Evolutionary conservation across 768 basidiomycete genomes (phyloP).

Genomic region (Amanita phalloides): DNA sequence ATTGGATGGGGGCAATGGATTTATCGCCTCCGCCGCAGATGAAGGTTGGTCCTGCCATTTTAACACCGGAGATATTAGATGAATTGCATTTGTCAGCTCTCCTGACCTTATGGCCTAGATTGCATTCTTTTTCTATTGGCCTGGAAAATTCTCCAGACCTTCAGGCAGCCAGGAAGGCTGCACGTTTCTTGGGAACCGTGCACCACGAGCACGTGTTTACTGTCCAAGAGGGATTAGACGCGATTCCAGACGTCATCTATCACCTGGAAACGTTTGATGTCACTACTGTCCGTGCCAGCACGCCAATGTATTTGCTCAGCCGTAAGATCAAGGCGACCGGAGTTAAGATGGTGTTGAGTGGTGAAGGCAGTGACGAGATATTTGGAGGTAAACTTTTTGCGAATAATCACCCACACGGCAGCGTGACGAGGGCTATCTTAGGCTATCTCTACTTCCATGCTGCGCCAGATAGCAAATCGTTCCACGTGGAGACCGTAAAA

Average conservation of each 20-base stretch:
- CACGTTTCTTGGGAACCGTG: constrained; percentile 85
- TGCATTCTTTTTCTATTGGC: constrained; percentile 97
- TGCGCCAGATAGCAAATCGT: constrained; percentile 77
- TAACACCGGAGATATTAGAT: not conserved
- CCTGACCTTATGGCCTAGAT: constrained; percentile 84
- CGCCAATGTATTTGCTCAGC: constrained; percentile 97
- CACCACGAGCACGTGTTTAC: constrained; percentile 99
- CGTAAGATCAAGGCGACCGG: constrained; percentile 99
- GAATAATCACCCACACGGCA: not conserved
- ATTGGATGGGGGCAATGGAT: constrained; percentile 40
- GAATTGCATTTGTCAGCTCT: constrained; percentile 33
- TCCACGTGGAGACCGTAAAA: constrained; percentile 92
- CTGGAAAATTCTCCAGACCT: constrained; percentile 93
- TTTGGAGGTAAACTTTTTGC: constrained; percentile 61
- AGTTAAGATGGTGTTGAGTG: constrained; percentile 98
- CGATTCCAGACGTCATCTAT: constrained; percentile 94
- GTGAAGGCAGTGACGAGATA: constrained; percentile 97
- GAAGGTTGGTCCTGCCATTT: constrained; percentile 32
- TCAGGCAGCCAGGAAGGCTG: constrained; percentile 87
- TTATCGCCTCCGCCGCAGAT: constrained; percentile 33
- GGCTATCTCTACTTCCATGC: constrained; percentile 99
- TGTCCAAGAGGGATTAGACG: constrained; percentile 95
- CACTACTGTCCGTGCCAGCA: constrained; percentile 94
- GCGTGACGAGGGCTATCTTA: constrained; percentile 16
- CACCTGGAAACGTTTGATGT: constrained; percentile 99